These are phyloP conservation scores for Mimosa pudica DNA, from an alignment of 306 rosid genomes.

Conservation along the genomic window DNA sequence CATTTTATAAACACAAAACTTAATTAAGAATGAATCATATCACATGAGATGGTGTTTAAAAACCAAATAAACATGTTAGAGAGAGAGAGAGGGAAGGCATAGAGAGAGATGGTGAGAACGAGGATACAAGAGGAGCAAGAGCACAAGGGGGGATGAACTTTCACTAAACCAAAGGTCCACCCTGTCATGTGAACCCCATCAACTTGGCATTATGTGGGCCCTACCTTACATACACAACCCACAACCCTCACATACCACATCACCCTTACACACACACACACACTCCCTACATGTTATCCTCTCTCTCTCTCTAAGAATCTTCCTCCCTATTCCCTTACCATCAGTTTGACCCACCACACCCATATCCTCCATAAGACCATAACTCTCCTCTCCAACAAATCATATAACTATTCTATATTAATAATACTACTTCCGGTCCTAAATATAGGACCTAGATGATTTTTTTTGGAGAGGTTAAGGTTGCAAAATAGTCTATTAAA, in stretches of 20 bases:
- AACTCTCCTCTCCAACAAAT: not conserved
- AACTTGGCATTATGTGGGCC: constrained; percentile 61
- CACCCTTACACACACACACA: constrained; percentile 24
- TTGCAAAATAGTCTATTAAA: no score
- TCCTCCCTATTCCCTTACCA: not conserved
- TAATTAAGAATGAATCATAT: not conserved
- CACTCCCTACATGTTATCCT: constrained; percentile 6
- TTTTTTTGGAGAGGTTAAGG: no score
- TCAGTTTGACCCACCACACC: not conserved
- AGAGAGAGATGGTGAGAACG: constrained; percentile 32
- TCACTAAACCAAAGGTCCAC: constrained; percentile 62
- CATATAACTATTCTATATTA: not conserved
- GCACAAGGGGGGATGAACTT: constrained; percentile 97
- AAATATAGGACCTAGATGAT: no score
- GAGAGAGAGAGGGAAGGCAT: constrained; percentile 27
- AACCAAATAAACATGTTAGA: not conserved
- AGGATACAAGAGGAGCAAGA: constrained; percentile 38
- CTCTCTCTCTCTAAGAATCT: not conserved
- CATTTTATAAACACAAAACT: not conserved
- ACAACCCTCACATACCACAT: constrained; percentile 51
- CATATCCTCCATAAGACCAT: not conserved
- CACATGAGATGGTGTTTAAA: not conserved
- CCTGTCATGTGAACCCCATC: constrained; percentile 85
- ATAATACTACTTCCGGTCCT: no score
- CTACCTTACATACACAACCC: constrained; percentile 68